phyloP scores from a whole-genome alignment of 371 early-diverging fungal genomes.

The Circinella minor region DNA sequence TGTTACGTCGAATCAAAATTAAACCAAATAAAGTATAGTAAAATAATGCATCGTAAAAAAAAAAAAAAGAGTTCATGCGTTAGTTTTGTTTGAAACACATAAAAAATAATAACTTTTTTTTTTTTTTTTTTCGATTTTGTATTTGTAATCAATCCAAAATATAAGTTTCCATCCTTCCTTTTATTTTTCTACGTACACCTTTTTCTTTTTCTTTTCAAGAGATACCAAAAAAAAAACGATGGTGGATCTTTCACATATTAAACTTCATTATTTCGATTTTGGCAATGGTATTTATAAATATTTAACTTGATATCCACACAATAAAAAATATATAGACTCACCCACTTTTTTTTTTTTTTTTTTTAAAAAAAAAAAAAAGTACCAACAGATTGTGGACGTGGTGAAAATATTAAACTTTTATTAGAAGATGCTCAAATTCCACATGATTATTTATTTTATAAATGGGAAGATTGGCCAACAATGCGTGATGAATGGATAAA shows the following conservation, averaged over 20 bases:
- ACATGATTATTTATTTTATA: not conserved
- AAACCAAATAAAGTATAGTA: too few relatives aligned
- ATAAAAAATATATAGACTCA: too few relatives aligned
- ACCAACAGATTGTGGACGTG: constrained; percentile 4
- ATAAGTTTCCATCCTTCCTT: too few relatives aligned
- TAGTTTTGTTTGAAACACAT: too few relatives aligned
- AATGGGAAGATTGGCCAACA: not conserved
- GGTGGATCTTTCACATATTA: constrained; percentile 1
- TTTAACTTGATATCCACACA: too few relatives aligned
- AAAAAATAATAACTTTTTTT: too few relatives aligned
- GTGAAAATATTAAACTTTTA: constrained; percentile 2
- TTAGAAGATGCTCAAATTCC: not conserved
- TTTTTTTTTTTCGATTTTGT: too few relatives aligned
- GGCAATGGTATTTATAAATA: not conserved
- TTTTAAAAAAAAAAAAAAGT: not conserved
- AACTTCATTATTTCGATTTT: constrained; percentile 5
- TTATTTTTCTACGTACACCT: not conserved
- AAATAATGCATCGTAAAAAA: too few relatives aligned
- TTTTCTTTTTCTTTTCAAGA: not conserved
- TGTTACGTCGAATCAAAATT: too few relatives aligned
- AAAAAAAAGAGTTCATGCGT: too few relatives aligned
- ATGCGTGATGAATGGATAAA: constrained; percentile 1
- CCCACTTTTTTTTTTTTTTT: too few relatives aligned
- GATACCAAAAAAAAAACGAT: not conserved
- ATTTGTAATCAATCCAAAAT: too few relatives aligned